Conservation (phyloP, 2,329 filamentous ascomycete genomes). For the Xylaria sp. region DNA sequence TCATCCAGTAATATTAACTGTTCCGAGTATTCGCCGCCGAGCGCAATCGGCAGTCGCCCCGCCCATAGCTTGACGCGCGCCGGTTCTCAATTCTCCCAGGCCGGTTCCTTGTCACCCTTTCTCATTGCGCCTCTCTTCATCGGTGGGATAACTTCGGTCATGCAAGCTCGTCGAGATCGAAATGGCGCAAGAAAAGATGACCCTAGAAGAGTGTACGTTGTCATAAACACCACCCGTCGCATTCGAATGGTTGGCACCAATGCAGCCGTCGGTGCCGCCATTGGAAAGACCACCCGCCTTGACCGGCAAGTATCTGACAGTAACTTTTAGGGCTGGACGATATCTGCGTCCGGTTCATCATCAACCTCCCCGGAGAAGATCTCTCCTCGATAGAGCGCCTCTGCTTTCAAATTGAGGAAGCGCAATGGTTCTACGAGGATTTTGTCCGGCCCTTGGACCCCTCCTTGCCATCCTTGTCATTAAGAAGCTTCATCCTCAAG, state of each 20-base stretch:
- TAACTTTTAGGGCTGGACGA: slow-evolving; percentile 82
- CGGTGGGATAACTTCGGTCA: slow-evolving; percentile 28
- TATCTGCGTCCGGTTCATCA: slow-evolving; percentile 95
- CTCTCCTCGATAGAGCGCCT: slow-evolving; percentile 88
- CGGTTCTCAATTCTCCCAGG: slow-evolving; percentile 9
- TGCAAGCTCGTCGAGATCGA: slow-evolving; percentile 49
- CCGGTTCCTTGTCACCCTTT: neutral
- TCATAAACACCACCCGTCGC: neutral
- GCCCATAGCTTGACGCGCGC: slow-evolving; percentile 18
- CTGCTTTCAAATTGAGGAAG: slow-evolving; percentile 98
- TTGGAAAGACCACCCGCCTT: neutral
- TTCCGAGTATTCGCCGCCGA: slow-evolving; percentile 13
- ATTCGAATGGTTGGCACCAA: neutral
- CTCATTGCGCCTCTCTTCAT: slow-evolving; percentile 1
- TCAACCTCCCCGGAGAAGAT: slow-evolving; percentile 93
- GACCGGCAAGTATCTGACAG: slow-evolving; percentile 26
- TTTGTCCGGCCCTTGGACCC: slow-evolving; percentile 93
- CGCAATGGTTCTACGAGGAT: slow-evolving; percentile 99
- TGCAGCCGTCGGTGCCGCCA: neutral
- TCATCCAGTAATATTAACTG: neutral
- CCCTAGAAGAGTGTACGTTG: slow-evolving; percentile 82
- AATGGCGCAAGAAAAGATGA: slow-evolving; percentile 81
- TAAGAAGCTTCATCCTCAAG: slow-evolving; percentile 83
- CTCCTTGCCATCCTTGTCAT: slow-evolving; percentile 79
- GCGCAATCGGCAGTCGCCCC: slow-evolving; percentile 26